Base-by-base conservation (phyloP, 257 asterid genomes). In the Cynanchum wilfordii region DNA sequence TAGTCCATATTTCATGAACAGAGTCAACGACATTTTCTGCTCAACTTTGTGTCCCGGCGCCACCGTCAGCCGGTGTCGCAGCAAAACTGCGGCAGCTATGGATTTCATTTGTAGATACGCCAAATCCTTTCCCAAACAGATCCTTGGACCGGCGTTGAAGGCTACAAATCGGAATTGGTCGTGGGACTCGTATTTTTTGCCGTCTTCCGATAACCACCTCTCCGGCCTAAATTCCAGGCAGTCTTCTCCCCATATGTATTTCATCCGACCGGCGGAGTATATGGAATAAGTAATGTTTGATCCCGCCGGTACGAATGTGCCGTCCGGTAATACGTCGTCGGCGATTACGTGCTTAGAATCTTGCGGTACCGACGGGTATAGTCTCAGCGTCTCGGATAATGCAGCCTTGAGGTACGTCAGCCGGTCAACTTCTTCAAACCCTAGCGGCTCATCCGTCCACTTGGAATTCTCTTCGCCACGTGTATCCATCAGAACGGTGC, bases 301-400 rank as follows among this genome's bases (percentile, higher is more conserved):
- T 3, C 92, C 89, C 1, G 84, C 88, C 3, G 92, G 87, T 7
- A 87, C 88, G 25, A 85, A 87, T 27, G 92, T 87, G 0, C 92
- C 96, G 45, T 89, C 92, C 0, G 92, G 90, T 56, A 84, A 78
- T n/a, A 75, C 68, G 11, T 88, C 95, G 17, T 88, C 87, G 15
- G 73, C 57, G 0, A 88, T 66, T 0, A 85, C 95, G 15, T 89
- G 90, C 65, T 89, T 89, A 0, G 92, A 87, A 64, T 89, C 92
- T 51, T 87, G 83, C 0, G 95, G 95, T 66, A 89, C 95, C 0
- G 95, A 89, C 1, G 95, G 95, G 33, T 89, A 89, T 44, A 89
- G 66, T 60, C 96, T 83, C 0, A 89, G 76, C 0, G 96, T 85
- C 55, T 89, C 96, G 0, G 92, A 84, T 4, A 89, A 11, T 7